Conservation (phyloP, 257 asterid species). For the Osmanthus fragrans region DNA sequence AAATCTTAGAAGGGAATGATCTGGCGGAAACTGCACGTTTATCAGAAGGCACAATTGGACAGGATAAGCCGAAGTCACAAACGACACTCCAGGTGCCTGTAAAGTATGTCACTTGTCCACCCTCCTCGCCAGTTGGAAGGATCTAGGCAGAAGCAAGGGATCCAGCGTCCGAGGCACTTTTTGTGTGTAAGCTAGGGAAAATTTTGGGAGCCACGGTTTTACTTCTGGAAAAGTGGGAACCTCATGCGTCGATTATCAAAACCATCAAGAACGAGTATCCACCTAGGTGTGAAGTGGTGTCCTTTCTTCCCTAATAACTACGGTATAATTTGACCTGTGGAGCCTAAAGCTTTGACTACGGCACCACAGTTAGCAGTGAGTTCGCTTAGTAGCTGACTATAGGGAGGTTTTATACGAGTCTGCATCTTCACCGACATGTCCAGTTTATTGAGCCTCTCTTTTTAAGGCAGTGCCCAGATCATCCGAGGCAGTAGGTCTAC, state of each 20-base stretch:
- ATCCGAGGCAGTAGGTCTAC: constrained; percentile 20
- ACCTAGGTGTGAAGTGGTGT: background rate
- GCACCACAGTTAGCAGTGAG: background rate
- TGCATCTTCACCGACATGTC: background rate
- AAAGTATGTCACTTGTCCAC: constrained; percentile 66
- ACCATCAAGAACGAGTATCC: background rate
- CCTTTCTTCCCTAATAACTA: background rate
- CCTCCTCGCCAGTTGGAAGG: constrained; percentile 89
- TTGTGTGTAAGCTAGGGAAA: background rate
- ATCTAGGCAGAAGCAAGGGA: constrained; percentile 33
- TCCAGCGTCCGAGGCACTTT: background rate
- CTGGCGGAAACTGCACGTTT: constrained; percentile 23
- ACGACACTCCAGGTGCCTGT: constrained; percentile 42
- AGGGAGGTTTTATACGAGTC: background rate
- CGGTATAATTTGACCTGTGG: background rate
- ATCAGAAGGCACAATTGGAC: constrained; percentile 21
- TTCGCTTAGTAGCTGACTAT: background rate
- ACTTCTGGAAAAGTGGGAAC: background rate
- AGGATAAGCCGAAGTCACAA: background rate
- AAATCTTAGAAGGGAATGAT: constrained; percentile 34
- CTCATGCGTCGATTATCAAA: background rate
- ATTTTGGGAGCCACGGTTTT: background rate
- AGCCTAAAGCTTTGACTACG: background rate
- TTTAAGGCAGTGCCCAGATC: background rate
- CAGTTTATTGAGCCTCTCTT: background rate